Evolutionary conservation across 345 rosid species (phyloP).

Genomic region (Aquilaria sinensis): DNA sequence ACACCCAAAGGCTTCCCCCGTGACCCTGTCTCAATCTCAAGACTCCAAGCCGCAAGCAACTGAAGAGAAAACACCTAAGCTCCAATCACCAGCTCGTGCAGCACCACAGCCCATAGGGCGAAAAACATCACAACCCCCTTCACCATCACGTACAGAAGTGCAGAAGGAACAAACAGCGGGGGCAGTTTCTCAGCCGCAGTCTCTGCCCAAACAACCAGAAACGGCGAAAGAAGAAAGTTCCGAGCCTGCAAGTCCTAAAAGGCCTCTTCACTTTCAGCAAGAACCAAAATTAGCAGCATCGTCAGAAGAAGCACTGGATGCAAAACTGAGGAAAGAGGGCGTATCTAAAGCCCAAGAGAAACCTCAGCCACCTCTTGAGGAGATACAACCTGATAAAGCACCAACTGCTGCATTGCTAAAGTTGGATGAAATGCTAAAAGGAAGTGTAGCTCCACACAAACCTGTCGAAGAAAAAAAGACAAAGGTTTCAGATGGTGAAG

Average conservation of each 20-base stretch:
- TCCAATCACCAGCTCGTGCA: constrained; percentile 20
- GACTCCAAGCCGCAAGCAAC: constrained; percentile 22
- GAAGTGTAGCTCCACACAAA: background rate
- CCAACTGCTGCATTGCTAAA: constrained; percentile 8
- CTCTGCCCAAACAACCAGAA: constrained; percentile 23
- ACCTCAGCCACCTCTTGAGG: constrained; percentile 11
- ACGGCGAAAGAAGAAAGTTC: constrained; percentile 12
- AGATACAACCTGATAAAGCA: constrained; percentile 11
- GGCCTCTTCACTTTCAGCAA: constrained; percentile 6
- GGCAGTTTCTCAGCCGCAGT: constrained; percentile 15
- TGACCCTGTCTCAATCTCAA: constrained; percentile 27
- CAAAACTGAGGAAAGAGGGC: constrained; percentile 20
- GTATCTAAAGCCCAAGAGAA: constrained; percentile 5
- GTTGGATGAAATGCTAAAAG: constrained; percentile 19
- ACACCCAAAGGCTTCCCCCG: constrained; percentile 10
- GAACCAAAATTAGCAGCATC: constrained; percentile 5
- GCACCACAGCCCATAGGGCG: constrained; percentile 17
- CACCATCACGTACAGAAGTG: constrained; percentile 23
- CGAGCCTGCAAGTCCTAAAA: constrained; percentile 9
- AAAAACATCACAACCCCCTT: constrained; percentile 18
- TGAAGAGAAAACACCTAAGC: constrained; percentile 17
- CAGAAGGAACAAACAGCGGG: constrained; percentile 12
- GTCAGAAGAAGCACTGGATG: constrained; percentile 10
- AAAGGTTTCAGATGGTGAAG: constrained; percentile 18
- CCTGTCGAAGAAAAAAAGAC: constrained; percentile 13